Evolutionary conservation across 805 yeast genomes (phyloP), one percentile per base, ranked within the genome.

Genomic region (Metschnikowia picachoensis): DNA sequence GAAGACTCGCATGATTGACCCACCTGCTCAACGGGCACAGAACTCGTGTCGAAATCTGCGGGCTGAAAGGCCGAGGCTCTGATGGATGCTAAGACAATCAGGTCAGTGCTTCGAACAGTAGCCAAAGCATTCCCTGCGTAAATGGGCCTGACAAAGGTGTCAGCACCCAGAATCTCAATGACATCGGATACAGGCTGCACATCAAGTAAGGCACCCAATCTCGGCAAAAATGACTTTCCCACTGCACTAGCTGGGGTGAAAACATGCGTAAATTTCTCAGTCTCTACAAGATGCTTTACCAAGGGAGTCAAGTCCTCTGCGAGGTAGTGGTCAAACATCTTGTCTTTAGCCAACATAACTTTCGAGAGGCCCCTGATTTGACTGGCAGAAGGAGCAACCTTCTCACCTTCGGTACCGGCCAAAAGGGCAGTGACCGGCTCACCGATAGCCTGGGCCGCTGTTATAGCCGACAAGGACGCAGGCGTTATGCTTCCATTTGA

Each of bases 111-210:
- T 64, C 82, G 79, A 41, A 94, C 87, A 3, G 96, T 90, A 35
- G 88, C 79, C 48, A 88, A 72, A 5, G 95, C 95, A 67, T 94
- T 94, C 40, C 99, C 99, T 16, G 99, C 98, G 63, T 87, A 94
- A 33, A 92, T 89, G 38, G 98, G 97, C 65, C 98, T 84, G 33
- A 85, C 82, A 66, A 92, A 94, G 8, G 94, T 85, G 50, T 77
- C 79, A 14, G 79, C 74, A 42, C 80, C 71, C 53, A 77, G 78
- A 34, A 92, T 83, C 59, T 79, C 78, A 55, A 78, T 79, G 47
- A 94, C 77, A 61, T 92, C 98, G 27, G 92, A 81, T 41, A 94
- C 69, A 28, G 97, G 97, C 70, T 92, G 97, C 17, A 79, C 77
- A 60, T 92, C 95, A 41, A 92, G 69, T 46, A 85, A 60, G 1